Evolutionary conservation across 768 basidiomycete genomes (phyloP), one percentile per base, ranked within the genome.

Genomic region (Boletus sensibilis): DNA sequence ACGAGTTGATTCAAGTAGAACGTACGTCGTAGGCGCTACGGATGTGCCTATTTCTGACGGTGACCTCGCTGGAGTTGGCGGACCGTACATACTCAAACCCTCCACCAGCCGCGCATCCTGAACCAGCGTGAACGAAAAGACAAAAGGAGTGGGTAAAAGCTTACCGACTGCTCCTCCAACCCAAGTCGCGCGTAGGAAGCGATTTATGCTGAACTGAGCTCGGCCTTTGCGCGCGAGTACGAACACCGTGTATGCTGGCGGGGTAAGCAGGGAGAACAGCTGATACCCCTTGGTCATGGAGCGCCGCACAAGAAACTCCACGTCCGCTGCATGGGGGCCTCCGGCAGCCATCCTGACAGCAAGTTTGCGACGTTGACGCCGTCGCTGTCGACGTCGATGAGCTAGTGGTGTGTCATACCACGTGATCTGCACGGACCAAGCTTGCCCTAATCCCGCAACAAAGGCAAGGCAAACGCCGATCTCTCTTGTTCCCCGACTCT

Each of bases 111-210:
- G 71, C 77, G 13, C 79, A 72, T 43, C 72, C 72, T 74, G 38
- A 43, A 25, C 41, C 39, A 31, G 11, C 10, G 31, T 62, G 31
- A 50, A 51, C 13, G 3, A 50, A 42, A 41, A 31, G 0, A 33
- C 9, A 21, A 33, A 25, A 11, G 0, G 3, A 27, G 9, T 14
- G 23, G 12, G 31, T 7, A 18, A 29, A 45, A 25, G 21, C 53
- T 42, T 48, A 55, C 90, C 90, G 48, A 72, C 73, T 18, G 79
- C 68, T 31, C 90, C 87, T 18, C 86, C 85, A 5, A 85, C 64
- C 90, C 88, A 91, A 16, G 87, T 87, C 33, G 88, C 84, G 13
- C 88, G 83, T 35, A 92, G 76, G 16, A 85, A 63, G 27, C 80
- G 80, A 63, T 88, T 91, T 39, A 85, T 62, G 8, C 79, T 80